phyloP scores from a whole-genome alignment of 495 filamentous ascomycete genomes.

The Penicillium coprophilum region DNA sequence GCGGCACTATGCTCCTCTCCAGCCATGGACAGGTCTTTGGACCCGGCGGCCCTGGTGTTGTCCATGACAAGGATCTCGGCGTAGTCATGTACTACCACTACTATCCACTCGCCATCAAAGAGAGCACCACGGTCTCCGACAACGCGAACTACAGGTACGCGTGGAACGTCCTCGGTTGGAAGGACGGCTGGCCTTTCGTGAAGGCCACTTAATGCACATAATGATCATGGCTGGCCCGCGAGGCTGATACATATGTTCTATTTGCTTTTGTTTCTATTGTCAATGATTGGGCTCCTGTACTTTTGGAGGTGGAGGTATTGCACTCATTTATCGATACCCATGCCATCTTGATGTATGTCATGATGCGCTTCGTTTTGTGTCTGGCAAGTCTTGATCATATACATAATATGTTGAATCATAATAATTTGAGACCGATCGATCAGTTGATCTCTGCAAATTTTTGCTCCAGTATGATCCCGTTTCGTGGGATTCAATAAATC shows the following conservation, averaged over 20 bases:
- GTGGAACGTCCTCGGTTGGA: constrained; percentile 61
- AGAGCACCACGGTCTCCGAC: constrained; percentile 46
- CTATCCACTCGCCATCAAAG: constrained; percentile 45
- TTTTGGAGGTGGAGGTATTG: constrained; percentile 15
- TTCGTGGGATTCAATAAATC: neutral
- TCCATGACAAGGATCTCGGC: constrained; percentile 44
- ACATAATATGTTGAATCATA: no score
- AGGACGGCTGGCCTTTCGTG: constrained; percentile 57
- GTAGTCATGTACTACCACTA: constrained; percentile 74
- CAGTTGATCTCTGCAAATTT: neutral
- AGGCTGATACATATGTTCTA: neutral
- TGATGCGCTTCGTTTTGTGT: constrained; percentile 10
- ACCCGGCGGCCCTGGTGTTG: constrained; percentile 64
- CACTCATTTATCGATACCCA: constrained; percentile 31
- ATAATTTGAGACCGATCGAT: neutral
- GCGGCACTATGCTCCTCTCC: constrained; percentile 63
- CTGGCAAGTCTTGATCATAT: constrained; percentile 19
- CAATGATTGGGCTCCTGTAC: constrained; percentile 26
- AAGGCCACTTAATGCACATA: constrained; percentile 21
- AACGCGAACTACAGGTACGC: constrained; percentile 62
- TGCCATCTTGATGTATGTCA: constrained; percentile 15
- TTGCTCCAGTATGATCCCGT: neutral
- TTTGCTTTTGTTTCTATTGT: constrained; percentile 22
- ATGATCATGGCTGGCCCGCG: constrained; percentile 10
- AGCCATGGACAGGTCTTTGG: constrained; percentile 65